A percentile compares a stretch with the other conserved stretches of the same genome.
These are phyloP conservation scores for Bipolaris cookei DNA, from an alignment of 2,329 filamentous ascomycete genomes.

Conservation along the genomic window DNA sequence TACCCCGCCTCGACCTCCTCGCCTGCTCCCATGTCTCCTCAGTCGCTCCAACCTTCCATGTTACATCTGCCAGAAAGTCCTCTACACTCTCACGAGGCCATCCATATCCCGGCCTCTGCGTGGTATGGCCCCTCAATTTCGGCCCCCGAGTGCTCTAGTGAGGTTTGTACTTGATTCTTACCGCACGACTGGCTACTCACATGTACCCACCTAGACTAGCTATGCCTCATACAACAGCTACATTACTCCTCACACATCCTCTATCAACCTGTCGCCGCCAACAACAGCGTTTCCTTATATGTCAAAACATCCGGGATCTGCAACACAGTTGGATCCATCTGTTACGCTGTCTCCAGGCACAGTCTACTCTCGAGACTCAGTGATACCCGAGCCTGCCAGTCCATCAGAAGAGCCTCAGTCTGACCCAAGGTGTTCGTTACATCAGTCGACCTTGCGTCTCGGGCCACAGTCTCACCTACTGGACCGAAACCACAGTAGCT, in stretches of 20 bases:
- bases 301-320: slow-evolving; percentile 28
- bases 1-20: slow-evolving; percentile 38
- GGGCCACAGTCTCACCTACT: slow-evolving; percentile 20
- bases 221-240: slow-evolving; percentile 44
- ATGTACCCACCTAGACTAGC: slow-evolving; percentile 22
- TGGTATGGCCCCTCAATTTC: slow-evolving; percentile 43
- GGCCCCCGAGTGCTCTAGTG: slow-evolving; percentile 35
- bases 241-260: slow-evolving; percentile 41
- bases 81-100: slow-evolving; percentile 35
- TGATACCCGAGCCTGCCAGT: slow-evolving; percentile 26
- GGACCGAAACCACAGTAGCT: slow-evolving; percentile 51
- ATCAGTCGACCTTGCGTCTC: slow-evolving; percentile 18
- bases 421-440: slow-evolving; percentile 14
- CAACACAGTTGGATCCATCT: slow-evolving; percentile 27
- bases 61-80: slow-evolving; percentile 37
- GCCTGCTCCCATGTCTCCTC: slow-evolving; percentile 42
- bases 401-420: slow-evolving; percentile 31
- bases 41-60: slow-evolving; percentile 40
- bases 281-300: slow-evolving; percentile 33
- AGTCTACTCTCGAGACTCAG: slow-evolving; percentile 37
- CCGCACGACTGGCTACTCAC: slow-evolving; percentile 16
- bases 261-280: slow-evolving; percentile 32
- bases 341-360: slow-evolving; percentile 43
- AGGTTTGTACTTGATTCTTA: slow-evolving; percentile 34
- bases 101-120: slow-evolving; percentile 30